Conservation (phyloP, 768 basidiomycete species). For the Boletus bicolor region DNA sequence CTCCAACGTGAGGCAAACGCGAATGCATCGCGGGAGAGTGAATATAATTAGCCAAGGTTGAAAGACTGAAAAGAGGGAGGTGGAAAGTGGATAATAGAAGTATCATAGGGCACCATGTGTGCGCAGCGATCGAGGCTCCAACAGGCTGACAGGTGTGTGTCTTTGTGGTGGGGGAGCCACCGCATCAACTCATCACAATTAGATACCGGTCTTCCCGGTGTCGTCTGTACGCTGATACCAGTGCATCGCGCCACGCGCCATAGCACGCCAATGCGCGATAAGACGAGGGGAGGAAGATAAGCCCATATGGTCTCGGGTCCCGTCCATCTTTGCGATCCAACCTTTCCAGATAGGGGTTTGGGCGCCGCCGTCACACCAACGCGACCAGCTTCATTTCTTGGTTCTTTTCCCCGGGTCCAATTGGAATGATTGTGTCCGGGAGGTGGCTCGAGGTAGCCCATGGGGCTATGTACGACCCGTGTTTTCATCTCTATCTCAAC, state of each 20-base stretch:
- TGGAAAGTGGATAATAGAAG: not conserved
- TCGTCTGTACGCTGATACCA: not conserved
- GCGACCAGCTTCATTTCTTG: not conserved
- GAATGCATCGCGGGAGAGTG: not conserved
- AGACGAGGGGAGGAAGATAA: not conserved
- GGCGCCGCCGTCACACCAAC: not conserved
- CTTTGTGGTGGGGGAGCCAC: not conserved
- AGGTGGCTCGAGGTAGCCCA: too few relatives aligned
- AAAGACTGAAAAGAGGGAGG: not conserved
- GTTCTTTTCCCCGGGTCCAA: not conserved
- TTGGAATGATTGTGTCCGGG: not conserved
- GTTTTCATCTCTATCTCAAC: not conserved
- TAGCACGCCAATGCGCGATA: not conserved
- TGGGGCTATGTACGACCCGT: not conserved
- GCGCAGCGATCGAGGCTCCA: constrained; percentile 1
- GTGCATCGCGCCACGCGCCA: not conserved
- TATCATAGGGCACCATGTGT: constrained; percentile 1
- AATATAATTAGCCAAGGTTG: constrained; percentile 8
- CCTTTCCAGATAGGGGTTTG: not conserved
- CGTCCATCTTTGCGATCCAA: not conserved
- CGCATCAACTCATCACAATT: not conserved
- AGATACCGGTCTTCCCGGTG: not conserved
- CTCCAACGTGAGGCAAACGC: not conserved
- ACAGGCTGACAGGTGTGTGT: not conserved
- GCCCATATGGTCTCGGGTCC: constrained; percentile 1